Base-by-base conservation (phyloP, 805 yeast species). In the Phaffomyces thermotolerans region DNA sequence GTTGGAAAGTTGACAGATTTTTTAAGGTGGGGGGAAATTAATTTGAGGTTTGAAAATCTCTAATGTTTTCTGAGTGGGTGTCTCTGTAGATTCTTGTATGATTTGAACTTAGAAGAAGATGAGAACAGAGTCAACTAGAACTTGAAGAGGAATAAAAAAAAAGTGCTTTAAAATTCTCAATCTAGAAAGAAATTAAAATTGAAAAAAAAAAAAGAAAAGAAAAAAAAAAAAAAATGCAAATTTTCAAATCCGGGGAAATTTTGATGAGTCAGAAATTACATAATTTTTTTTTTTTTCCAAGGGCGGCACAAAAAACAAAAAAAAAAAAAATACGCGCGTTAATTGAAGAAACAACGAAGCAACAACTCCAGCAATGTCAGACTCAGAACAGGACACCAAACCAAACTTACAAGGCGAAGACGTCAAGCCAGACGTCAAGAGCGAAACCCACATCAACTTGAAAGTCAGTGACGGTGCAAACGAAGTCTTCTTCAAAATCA, bases 401-500 rank as follows among this genome's bases (percentile, higher is more conserved):
- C 66, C 65, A 43, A 41, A 48, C 23, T 18, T 56, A 33, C 42
- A 40, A 30, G 43, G 40, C 32, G 70, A 68, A 39, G 60, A 68
- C 48, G 48, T 45, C 36, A 66, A 66, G 58, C 68, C 76, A 46
- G 80, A 75, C 39, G 71, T 71, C 56, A 78, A 78, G 58, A 68
- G 77, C 41, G 43, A 83, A 57, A 84, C 89, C 35, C 97, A 89
- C 68, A 84, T 93, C 66, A 89, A 87, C 72, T 71, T 93, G 67
- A 89, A 88, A 66, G 99, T 93, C 39, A 81, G 95, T 31, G 99
- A 93, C 65, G 95, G 95, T 39, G 74, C 83, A 42, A 84, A 95
- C 18, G 99, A 93, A 65, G 90, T 93, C 50, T 89, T 84, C 65
- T 93, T 93, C 81, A 90, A 91, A 66, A 91, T 93, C 66, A 89